A percentile compares a stretch with the other conserved stretches of the same genome.
These are phyloP conservation scores for Aspergillus flavus DNA, from an alignment of 2,329 filamentous ascomycete species.

Conservation along the genomic window DNA sequence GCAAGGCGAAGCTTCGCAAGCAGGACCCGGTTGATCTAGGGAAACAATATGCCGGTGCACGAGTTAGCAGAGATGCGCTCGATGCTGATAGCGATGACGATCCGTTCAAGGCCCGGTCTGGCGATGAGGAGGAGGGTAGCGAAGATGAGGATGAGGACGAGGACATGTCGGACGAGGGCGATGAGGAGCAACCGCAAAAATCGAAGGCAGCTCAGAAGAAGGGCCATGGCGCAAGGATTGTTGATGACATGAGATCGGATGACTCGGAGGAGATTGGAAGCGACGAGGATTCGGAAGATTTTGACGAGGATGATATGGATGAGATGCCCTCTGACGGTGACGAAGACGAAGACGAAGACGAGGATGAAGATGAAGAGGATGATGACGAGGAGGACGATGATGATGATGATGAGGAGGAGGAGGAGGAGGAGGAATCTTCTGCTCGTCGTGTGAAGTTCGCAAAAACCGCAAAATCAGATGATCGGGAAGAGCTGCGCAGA, in stretches of 20 bases:
- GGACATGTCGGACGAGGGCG: constrained; percentile 22
- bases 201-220: constrained; percentile 15
- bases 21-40: constrained; percentile 70
- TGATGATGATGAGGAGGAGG: background rate
- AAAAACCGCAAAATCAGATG: constrained; percentile 29
- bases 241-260: constrained; percentile 24
- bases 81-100: constrained; percentile 59
- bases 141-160: constrained; percentile 29
- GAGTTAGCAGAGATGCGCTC: constrained; percentile 70
- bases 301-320: constrained; percentile 23
- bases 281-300: constrained; percentile 31
- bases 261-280: constrained; percentile 29
- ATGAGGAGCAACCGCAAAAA: constrained; percentile 14
- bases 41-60: constrained; percentile 76
- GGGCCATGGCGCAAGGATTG: constrained; percentile 22
- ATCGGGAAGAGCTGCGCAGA: constrained; percentile 64
- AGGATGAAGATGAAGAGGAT: constrained; percentile 24
- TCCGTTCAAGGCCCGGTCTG: constrained; percentile 40
- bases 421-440: constrained; percentile 22
- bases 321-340: constrained; percentile 24
- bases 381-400: constrained; percentile 32
- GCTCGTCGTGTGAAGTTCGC: constrained; percentile 26
- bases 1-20: constrained; percentile 81
- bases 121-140: constrained; percentile 38
- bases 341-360: constrained; percentile 30